A percentile compares a stretch with the other conserved stretches of the same genome.
These are phyloP conservation scores for Monosporascus sp. DNA, from an alignment of 2,329 filamentous ascomycete species.

Conservation along the genomic window DNA sequence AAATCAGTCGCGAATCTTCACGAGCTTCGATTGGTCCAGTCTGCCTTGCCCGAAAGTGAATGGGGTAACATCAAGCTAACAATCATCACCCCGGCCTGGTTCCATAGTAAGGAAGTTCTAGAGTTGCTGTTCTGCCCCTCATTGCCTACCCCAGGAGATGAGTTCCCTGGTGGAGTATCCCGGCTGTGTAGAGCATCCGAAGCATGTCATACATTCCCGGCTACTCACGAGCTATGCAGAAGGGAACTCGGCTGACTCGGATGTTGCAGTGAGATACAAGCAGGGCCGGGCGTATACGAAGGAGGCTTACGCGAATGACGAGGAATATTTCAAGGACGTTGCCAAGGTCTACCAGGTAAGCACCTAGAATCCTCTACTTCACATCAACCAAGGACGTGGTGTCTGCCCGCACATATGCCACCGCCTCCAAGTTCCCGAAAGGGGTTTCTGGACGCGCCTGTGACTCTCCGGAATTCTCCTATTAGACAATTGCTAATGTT, in stretches of 20 bases:
- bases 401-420: no score
- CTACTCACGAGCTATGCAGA: no score
- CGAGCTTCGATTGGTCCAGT: constrained; percentile 44
- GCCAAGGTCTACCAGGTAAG: constrained; percentile 54
- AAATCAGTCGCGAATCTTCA: constrained; percentile 43
- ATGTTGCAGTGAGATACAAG: constrained; percentile 38
- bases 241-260: no score
- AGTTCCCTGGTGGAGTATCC: no score
- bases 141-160: no score
- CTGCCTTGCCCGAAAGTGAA: constrained; percentile 38
- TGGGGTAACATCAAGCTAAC: constrained; percentile 50
- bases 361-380: neutral
- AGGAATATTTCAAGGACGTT: constrained; percentile 61
- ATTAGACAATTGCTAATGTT: neutral
- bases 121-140: no score
- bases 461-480: neutral
- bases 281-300: constrained; percentile 51
- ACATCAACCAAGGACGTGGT: no score
- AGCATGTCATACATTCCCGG: no score
- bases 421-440: no score
- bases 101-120: constrained; percentile 35
- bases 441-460: neutral
- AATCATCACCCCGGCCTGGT: constrained; percentile 49
- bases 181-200: no score
- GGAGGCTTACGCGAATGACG: constrained; percentile 50